These are phyloP conservation scores for Cryptococcus deneoformans DNA, from an alignment of 1,284 basidiomycete genomes.

Conservation along the genomic window DNA sequence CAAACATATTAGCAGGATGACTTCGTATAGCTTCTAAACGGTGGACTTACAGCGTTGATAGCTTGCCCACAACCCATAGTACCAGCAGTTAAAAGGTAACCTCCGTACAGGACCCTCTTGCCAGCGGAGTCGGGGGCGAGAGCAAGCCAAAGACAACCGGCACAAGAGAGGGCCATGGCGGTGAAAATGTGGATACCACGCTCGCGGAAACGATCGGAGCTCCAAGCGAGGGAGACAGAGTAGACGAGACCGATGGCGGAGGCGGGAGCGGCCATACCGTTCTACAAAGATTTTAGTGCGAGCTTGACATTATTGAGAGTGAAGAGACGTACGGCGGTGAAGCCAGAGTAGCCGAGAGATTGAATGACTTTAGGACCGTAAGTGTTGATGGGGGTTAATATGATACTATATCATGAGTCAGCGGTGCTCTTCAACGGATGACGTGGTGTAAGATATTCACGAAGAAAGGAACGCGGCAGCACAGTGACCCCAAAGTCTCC, in stretches of 20 bases:
- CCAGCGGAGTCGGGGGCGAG: conserved; percentile 69
- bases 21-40: background rate
- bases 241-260: conserved; percentile 21
- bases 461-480: conserved; percentile 18
- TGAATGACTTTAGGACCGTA: conserved; percentile 20
- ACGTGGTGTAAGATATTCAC: conserved; percentile 4
- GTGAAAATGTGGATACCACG: conserved; percentile 17
- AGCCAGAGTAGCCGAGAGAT: conserved; percentile 18
- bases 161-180: conserved; percentile 19
- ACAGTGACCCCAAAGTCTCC: conserved; percentile 20
- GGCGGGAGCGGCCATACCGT: conserved; percentile 22
- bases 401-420: conserved; percentile 5
- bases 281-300: background rate
- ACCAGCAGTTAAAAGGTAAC: conserved; percentile 20
- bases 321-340: conserved; percentile 2
- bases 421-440: background rate
- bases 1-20: background rate
- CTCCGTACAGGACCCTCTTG: conserved; percentile 18
- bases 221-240: conserved; percentile 15
- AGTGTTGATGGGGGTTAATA: conserved; percentile 21
- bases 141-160: conserved; percentile 81
- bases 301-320: background rate
- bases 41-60: conserved; percentile 21
- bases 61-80: conserved; percentile 21
- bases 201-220: conserved; percentile 9